Evolutionary conservation across 192 early-diverging fungal genomes (phyloP).

Genomic region (Lobosporangium transversale): DNA sequence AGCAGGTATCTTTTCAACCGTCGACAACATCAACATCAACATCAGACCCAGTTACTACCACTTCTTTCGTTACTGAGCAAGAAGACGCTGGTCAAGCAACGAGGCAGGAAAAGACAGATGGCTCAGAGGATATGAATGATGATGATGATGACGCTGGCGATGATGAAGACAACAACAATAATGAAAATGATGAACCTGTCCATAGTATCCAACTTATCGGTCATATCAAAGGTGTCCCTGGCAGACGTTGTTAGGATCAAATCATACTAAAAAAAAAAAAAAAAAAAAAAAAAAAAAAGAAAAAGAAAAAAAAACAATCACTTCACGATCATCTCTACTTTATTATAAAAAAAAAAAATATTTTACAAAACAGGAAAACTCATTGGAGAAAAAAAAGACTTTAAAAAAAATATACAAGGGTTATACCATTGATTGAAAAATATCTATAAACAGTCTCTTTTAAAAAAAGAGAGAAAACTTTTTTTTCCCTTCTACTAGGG

Average conservation of each 20-base stretch:
- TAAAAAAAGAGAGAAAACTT: background rate
- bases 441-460: background rate
- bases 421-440: background rate
- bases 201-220: constrained; percentile 35
- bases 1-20: background rate
- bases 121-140: too few species aligned
- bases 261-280: background rate
- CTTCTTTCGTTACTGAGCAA: background rate
- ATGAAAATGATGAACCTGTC: constrained; percentile 20
- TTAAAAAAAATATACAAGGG: background rate
- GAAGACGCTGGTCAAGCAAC: too few species aligned
- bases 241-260: constrained; percentile 3
- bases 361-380: background rate
- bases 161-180: background rate
- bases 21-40: background rate
- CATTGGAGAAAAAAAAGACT: background rate
- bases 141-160: too few species aligned
- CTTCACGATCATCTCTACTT: background rate
- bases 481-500: background rate
- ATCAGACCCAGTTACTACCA: background rate
- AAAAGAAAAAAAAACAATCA: background rate
- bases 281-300: background rate
- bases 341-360: background rate
- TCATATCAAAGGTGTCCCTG: constrained; percentile 43
- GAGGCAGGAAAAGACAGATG: too few species aligned